phyloP scores from a whole-genome alignment of 768 basidiomycete genomes.

The Naganishia kalamii region DNA sequence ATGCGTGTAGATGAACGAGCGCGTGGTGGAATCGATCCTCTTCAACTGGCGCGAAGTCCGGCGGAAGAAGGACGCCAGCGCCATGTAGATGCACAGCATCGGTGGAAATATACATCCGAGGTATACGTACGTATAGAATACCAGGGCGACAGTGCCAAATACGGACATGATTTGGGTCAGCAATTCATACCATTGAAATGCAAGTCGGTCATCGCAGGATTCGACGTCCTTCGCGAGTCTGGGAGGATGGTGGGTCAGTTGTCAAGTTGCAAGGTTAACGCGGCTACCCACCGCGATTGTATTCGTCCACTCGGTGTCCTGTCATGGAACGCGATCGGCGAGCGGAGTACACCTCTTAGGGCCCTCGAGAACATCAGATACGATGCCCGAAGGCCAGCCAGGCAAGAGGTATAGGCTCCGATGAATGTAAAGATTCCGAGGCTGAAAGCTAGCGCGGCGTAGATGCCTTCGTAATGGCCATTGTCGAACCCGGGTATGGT shows the following conservation, averaged over 20 bases:
- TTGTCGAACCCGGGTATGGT: constrained; percentile 57
- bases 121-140: constrained; percentile 38
- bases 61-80: constrained; percentile 22
- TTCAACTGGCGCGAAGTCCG: constrained; percentile 28
- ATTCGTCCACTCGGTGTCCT: constrained; percentile 52
- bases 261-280: too few species aligned
- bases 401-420: constrained; percentile 33
- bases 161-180: constrained; percentile 26
- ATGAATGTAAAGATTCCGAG: constrained; percentile 52
- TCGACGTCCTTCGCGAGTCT: constrained; percentile 45
- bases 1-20: constrained; percentile 24
- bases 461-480: constrained; percentile 62
- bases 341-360: constrained; percentile 56
- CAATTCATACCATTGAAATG: constrained; percentile 23
- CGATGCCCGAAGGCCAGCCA: constrained; percentile 47
- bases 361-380: constrained; percentile 56
- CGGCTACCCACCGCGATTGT: too few species aligned
- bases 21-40: constrained; percentile 24
- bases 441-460: constrained; percentile 51
- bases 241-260: too few species aligned
- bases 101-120: constrained; percentile 38
- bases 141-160: constrained; percentile 35
- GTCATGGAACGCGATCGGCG: constrained; percentile 65
- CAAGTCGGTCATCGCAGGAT: constrained; percentile 26
- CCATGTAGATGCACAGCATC: constrained; percentile 25